A percentile compares a stretch with the other conserved stretches of the same genome.
Conservation (phyloP, 257 asterid species). For the Penstemon barbatus region DNA sequence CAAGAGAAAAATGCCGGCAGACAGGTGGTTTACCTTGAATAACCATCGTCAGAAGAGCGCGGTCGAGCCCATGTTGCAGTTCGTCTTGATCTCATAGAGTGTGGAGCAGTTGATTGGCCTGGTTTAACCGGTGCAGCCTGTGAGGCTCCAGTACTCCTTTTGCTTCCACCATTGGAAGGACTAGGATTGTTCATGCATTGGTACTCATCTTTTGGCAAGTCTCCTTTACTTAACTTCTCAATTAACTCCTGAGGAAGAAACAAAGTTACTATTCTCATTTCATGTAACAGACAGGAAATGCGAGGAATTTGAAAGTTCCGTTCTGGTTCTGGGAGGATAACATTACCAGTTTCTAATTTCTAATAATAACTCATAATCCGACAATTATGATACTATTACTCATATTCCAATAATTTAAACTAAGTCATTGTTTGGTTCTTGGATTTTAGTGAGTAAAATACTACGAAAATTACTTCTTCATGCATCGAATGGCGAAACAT, state of each 20-base stretch:
- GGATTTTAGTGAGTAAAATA: no score
- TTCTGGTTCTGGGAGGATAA: not conserved
- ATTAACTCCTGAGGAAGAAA: slow-evolving; percentile 61
- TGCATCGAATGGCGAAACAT: no score
- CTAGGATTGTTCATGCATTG: slow-evolving; percentile 64
- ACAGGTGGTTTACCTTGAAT: slow-evolving; percentile 56
- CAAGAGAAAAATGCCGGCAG: not conserved
- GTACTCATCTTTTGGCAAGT: slow-evolving; percentile 75
- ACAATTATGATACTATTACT: no score
- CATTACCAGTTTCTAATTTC: no score
- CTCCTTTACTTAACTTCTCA: slow-evolving; percentile 78
- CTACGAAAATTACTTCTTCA: no score
- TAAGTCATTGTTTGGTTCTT: no score
- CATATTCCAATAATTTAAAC: no score
- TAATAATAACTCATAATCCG: no score
- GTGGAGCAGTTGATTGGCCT: slow-evolving; percentile 56
- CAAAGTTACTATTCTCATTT: not conserved
- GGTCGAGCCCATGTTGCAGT: slow-evolving; percentile 93
- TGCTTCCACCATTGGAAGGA: slow-evolving; percentile 30
- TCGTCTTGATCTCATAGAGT: slow-evolving; percentile 86
- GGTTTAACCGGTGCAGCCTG: slow-evolving; percentile 44
- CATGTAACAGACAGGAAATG: slow-evolving; percentile 2
- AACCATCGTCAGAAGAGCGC: slow-evolving; percentile 84
- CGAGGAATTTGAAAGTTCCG: not conserved
- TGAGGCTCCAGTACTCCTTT: slow-evolving; percentile 36